Conservation (phyloP, 129 eudicot species). For the Artemisia argyi region DNA sequence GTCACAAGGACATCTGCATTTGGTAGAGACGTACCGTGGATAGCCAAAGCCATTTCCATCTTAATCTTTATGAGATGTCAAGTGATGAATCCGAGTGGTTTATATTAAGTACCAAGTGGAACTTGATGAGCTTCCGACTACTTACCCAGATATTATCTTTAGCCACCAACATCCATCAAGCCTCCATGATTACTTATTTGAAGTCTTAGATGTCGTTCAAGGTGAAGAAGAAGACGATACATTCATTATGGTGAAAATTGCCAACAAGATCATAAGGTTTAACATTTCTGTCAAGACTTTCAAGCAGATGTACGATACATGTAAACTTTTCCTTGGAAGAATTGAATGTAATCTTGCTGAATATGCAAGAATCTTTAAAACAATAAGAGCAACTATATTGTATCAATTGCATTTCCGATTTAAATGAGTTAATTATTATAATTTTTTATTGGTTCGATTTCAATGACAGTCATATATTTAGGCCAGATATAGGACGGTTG, state of each 20-base stretch:
- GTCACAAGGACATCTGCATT: too few relatives aligned
- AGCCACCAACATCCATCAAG: background rate
- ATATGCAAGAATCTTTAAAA: too few relatives aligned
- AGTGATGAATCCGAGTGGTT: conserved; percentile 25
- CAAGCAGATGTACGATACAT: background rate
- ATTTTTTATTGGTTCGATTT: too few relatives aligned
- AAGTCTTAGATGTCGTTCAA: conserved; percentile 20
- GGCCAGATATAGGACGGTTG: too few relatives aligned
- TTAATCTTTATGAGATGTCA: background rate
- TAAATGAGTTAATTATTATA: too few relatives aligned
- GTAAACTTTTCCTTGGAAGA: background rate
- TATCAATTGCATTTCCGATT: too few relatives aligned
- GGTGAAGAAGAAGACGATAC: conserved; percentile 35
- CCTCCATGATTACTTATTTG: background rate
- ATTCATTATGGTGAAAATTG: conserved; percentile 29
- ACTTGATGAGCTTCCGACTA: conserved; percentile 12
- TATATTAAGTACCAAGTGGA: conserved; percentile 20
- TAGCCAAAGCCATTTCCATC: too few relatives aligned
- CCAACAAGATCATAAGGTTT: conserved; percentile 24
- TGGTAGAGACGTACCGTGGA: too few relatives aligned
- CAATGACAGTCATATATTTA: too few relatives aligned
- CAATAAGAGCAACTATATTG: too few relatives aligned
- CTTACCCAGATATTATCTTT: conserved; percentile 17
- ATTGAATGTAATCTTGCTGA: background rate
- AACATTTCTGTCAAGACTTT: conserved; percentile 30